These are phyloP conservation scores for Pleurotus salmoneostramineus DNA, from an alignment of 768 basidiomycete genomes.

Conservation along the genomic window DNA sequence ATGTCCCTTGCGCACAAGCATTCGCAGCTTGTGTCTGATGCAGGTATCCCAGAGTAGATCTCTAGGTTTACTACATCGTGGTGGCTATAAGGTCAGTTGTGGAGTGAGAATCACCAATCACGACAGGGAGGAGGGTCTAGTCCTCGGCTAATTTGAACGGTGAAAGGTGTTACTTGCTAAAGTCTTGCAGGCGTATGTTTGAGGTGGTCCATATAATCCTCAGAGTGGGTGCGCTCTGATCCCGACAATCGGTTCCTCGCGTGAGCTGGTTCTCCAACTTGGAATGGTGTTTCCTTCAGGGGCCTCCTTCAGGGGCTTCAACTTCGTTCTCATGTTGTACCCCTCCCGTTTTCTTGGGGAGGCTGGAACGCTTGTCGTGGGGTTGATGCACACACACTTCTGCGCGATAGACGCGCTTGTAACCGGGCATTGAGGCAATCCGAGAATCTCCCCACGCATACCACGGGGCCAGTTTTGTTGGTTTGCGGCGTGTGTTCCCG, in stretches of 20 bases:
- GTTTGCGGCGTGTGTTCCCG: not conserved
- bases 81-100: not conserved
- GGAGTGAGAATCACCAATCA: not conserved
- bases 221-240: not conserved
- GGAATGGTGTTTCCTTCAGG: no score
- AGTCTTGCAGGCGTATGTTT: not conserved
- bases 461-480: not conserved
- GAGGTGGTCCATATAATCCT: not conserved
- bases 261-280: no score
- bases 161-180: not conserved
- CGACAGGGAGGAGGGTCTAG: not conserved
- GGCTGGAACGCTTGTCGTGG: not conserved
- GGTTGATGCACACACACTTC: not conserved
- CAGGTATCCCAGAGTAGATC: not conserved
- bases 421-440: not conserved
- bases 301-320: no score
- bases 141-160: not conserved
- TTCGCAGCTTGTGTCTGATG: no score
- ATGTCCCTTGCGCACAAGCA: no score
- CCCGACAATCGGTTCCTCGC: no score
- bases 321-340: no score
- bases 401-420: not conserved
- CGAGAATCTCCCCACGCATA: not conserved
- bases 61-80: not conserved
- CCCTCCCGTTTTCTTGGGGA: not conserved